Evolutionary conservation across 1,284 basidiomycete species (phyloP), one percentile per base, ranked within the genome.

Genomic region (Irpex rosettiformis): DNA sequence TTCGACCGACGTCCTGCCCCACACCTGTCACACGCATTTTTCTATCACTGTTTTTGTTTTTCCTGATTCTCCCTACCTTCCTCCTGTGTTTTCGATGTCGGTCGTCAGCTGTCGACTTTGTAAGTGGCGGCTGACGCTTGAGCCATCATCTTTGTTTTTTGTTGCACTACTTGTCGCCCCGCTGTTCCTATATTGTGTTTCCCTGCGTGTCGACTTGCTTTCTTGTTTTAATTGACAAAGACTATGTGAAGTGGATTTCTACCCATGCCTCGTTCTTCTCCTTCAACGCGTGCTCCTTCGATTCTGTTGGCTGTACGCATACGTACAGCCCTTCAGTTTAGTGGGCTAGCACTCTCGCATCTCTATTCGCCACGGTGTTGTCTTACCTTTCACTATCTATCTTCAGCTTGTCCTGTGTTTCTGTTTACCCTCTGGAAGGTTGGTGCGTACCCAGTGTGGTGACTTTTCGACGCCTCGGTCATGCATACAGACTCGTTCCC

Each of bases 161-260:
- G 30, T 21, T 54, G 37, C 37, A 33, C 52, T 33, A 33, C 37
- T 52, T 21, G 30, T 54, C 52, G 48, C 27, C 52, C 37, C 52
- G 30, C 30, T 54, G 16, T 54, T 52, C n/a, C 25, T 33, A 24
- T 52, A 16, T 24, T 33, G 25, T 33, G 16, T 25, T 52, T 25
- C 11, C 27, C 29, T 52, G 25, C 51, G 16, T 28, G 18, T 52
- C 51, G 16, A 33, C 29, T 52, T 52, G 51, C 51, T 52, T 52
- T 27, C 29, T 27, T 52, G 51, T 52, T 33, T 52, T 24, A 11
- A 37, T 37, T 16, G 16, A 8, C 5, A 16, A 37, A 37, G 33
- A 37, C 33, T 37, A 4, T 37, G 10, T 37, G 33, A 37, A 37
- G 33, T 37, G 10, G 33, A 37, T 37, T 37, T 37, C 11, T 11